Base-by-base conservation (phyloP, 108 stramenopile genomes). In the Chaetoceros tenuissimus region DNA sequence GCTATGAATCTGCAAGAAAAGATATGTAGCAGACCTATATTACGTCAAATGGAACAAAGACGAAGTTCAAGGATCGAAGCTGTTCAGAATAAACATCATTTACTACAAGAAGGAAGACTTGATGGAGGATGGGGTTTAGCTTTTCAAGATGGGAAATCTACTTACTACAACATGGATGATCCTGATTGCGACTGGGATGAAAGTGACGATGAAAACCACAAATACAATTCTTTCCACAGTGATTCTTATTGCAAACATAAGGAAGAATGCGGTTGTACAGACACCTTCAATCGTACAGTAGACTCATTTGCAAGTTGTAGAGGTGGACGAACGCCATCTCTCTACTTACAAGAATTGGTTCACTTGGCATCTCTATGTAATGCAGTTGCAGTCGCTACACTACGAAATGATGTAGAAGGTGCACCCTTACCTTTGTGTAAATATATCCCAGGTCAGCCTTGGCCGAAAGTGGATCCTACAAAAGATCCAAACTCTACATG, bases 271-370 rank as follows among this genome's bases (percentile, higher is more conserved):
- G 59, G 8, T 40, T 40, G 34, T 5, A 40, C 34, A 10, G 8
- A 40, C 34, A 40, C 8, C 13, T 13, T 10, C 13, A 13, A 40
- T 40, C 34, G 13, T 40, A 13, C 5, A 40, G 13, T 40, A 40
- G 31, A 28, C 25, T 68, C 68, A 46, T 74, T 74, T 48, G 68
- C 68, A 23, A 65, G 58, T 5, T 60, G 48, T 3, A 43, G 19
- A 26, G 69, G 74, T 7, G 69, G 74, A 24, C 46, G 69, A 0
- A 76, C 75, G 17, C 67, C 75, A 31, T 56, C 59, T 8, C 28
- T 76, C 46, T 72, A 72, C 51, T 46, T 76, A 19, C 75, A 76
- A 44, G 75, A 76, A 27, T 54, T 76, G 57, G 57, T 67, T 13
- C 75, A 76, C 34, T 53, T 76, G 2, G 57, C 75, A n/a, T 71